These are phyloP conservation scores for Aspergillus awamori DNA, from an alignment of 2,329 filamentous ascomycete genomes.

Conservation along the genomic window DNA sequence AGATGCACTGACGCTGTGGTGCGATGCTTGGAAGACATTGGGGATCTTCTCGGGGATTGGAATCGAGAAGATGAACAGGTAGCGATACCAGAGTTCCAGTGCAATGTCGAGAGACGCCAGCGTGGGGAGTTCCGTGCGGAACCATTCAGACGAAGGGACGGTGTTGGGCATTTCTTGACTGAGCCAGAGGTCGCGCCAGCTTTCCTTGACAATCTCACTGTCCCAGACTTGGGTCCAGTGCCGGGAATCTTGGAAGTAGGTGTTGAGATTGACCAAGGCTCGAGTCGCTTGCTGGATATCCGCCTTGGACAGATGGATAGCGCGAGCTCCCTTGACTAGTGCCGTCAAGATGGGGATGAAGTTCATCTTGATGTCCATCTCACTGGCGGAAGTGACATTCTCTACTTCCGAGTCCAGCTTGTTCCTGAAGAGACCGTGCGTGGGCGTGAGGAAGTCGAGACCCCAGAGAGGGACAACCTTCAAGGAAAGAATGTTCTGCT, in stretches of 20 bases:
- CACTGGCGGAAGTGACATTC: slow-evolving; percentile 48
- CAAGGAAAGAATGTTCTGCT: slow-evolving; percentile 58
- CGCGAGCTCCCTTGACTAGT: slow-evolving; percentile 55
- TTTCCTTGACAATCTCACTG: slow-evolving; percentile 47
- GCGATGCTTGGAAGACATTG: slow-evolving; percentile 64
- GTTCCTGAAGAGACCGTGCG: slow-evolving; percentile 59
- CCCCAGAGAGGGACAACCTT: slow-evolving; percentile 60
- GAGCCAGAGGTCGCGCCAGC: slow-evolving; percentile 53
- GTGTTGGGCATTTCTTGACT: slow-evolving; percentile 48
- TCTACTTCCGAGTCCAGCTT: slow-evolving; percentile 56
- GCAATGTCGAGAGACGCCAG: slow-evolving; percentile 41
- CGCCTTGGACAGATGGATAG: slow-evolving; percentile 45
- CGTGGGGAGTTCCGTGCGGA: slow-evolving; percentile 44
- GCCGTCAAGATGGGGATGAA: slow-evolving; percentile 57
- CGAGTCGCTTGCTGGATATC: slow-evolving; percentile 52
- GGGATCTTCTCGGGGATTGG: slow-evolving; percentile 60
- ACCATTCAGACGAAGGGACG: slow-evolving; percentile 40
- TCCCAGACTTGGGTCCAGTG: slow-evolving; percentile 55
- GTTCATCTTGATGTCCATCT: slow-evolving; percentile 54
- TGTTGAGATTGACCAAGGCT: slow-evolving; percentile 53
- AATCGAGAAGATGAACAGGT: slow-evolving; percentile 60
- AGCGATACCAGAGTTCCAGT: slow-evolving; percentile 46
- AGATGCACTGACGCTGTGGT: slow-evolving; percentile 63
- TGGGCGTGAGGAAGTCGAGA: slow-evolving; percentile 55
- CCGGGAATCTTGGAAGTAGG: slow-evolving; percentile 53